Percentiles rank a stretch among this genome's conserved stretches.
Evolutionary conservation across 1,284 basidiomycete genomes (phyloP).

Genomic region (Boletus hoseneyae): DNA sequence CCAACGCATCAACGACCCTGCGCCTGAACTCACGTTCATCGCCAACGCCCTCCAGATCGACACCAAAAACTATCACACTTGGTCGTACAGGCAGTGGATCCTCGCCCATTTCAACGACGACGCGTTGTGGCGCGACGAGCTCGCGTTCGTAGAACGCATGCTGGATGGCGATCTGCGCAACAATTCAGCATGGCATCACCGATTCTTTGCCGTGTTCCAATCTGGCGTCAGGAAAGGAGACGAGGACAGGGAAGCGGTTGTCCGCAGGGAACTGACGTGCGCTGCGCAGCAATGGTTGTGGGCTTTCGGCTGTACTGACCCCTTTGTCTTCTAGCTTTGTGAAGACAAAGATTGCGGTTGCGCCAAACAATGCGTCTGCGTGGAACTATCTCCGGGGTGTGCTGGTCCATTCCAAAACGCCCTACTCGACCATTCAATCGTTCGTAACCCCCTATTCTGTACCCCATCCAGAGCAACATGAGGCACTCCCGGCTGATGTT

Average conservation of each 20-base stretch:
- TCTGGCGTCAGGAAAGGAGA: slow-evolving; percentile 58
- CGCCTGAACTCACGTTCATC: slow-evolving; percentile 77
- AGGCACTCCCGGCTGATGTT: slow-evolving; percentile 38
- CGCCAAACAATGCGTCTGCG: slow-evolving; percentile 88
- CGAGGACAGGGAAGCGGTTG: slow-evolving; percentile 52
- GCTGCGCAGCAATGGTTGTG: slow-evolving; percentile 27
- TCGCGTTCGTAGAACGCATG: slow-evolving; percentile 75
- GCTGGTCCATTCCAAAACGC: slow-evolving; percentile 55
- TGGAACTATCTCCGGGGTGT: slow-evolving; percentile 93
- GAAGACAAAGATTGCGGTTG: slow-evolving; percentile 78
- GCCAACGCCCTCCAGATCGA: slow-evolving; percentile 67
- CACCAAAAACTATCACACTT: slow-evolving; percentile 94
- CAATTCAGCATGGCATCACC: slow-evolving; percentile 98
- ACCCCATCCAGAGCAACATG: slow-evolving; percentile 27
- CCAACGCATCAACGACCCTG: slow-evolving; percentile 50
- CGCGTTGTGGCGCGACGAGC: slow-evolving; percentile 74
- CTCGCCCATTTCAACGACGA: slow-evolving; percentile 77
- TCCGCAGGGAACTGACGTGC: slow-evolving; percentile 70
- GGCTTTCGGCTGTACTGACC: slow-evolving; percentile 12
- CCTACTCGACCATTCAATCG: slow-evolving; percentile 51
- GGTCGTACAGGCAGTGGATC: slow-evolving; percentile 92
- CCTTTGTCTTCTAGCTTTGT: slow-evolving; percentile 41
- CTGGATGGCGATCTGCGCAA: slow-evolving; percentile 83
- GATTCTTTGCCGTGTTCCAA: slow-evolving; percentile 89
- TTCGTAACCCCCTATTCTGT: slow-evolving; percentile 68